Evolutionary conservation across 2,329 filamentous ascomycete species (phyloP).

Genomic region (Didymella pinodella): DNA sequence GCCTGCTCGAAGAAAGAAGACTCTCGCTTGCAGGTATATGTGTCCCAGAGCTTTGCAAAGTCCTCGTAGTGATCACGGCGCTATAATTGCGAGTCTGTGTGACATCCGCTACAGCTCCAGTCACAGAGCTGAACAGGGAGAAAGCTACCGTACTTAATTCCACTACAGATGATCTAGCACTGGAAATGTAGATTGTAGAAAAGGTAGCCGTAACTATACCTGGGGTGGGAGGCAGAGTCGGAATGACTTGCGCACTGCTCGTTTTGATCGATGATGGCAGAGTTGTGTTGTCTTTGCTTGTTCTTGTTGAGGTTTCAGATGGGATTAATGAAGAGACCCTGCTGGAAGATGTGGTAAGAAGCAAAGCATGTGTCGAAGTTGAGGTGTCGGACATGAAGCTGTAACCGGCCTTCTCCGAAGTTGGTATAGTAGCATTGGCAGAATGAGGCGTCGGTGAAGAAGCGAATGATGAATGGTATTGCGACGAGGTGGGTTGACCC

Average conservation of each 20-base stretch:
- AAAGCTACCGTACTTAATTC: conserved; percentile 14
- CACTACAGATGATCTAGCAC: background rate
- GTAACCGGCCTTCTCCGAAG: conserved; percentile 1
- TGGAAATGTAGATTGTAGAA: conserved; percentile 15
- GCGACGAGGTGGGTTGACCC: background rate
- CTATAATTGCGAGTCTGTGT: background rate
- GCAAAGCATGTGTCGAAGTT: background rate
- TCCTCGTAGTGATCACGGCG: background rate
- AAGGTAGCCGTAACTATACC: conserved; percentile 12
- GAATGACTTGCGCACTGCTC: background rate
- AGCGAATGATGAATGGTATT: background rate
- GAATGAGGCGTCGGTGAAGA: background rate
- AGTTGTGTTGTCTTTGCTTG: background rate
- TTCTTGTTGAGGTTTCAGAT: background rate
- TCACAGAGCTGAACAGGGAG: conserved; percentile 12
- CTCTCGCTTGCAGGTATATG: conserved; percentile 12
- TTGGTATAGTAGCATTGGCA: background rate
- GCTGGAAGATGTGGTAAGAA: background rate
- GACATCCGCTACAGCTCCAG: conserved; percentile 3
- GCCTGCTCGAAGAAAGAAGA: background rate
- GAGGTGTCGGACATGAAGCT: background rate
- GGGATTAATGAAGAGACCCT: background rate
- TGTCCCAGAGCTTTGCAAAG: background rate
- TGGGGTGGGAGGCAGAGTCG: background rate
- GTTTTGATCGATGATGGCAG: background rate